These are phyloP conservation scores for Terana coerulea DNA, from an alignment of 768 basidiomycete genomes.

Conservation along the genomic window DNA sequence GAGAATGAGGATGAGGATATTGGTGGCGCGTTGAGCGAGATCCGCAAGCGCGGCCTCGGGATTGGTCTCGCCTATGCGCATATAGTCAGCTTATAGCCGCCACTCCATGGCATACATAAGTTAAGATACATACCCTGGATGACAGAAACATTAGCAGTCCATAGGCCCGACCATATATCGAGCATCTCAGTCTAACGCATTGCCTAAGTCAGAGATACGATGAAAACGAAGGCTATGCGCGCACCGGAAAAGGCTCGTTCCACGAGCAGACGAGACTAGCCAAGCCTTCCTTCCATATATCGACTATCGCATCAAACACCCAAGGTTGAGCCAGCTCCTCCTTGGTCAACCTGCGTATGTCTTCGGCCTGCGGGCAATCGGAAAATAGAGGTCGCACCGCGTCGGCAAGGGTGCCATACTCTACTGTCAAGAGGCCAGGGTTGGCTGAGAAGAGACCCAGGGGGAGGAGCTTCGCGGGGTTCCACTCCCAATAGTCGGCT, in stretches of 20 bases:
- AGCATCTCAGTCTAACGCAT: constrained; percentile 40
- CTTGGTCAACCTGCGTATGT: constrained; percentile 52
- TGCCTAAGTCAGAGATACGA: background rate
- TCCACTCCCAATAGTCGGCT: constrained; percentile 36
- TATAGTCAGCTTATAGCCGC: background rate
- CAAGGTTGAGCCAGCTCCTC: constrained; percentile 53
- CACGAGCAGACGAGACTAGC: constrained; percentile 42
- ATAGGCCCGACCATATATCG: constrained; percentile 54
- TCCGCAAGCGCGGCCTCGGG: constrained; percentile 22
- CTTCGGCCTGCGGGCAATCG: constrained; percentile 47
- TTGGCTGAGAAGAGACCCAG: constrained; percentile 50
- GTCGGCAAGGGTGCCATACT: constrained; percentile 43
- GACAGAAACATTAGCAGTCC: constrained; percentile 44
- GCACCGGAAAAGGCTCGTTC: constrained; percentile 46
- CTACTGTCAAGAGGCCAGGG: constrained; percentile 52
- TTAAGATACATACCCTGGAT: constrained; percentile 40
- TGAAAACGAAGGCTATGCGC: constrained; percentile 21
- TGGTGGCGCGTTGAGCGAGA: constrained; percentile 27
- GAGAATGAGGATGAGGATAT: constrained; percentile 40
- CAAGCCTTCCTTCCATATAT: constrained; percentile 49
- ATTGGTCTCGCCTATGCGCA: constrained; percentile 38
- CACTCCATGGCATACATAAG: background rate
- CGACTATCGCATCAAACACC: constrained; percentile 49
- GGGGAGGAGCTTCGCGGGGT: constrained; percentile 45
- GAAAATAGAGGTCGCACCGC: constrained; percentile 51